A percentile compares a stretch with the other conserved stretches of the same genome.
Evolutionary conservation across 345 rosid species (phyloP).

Genomic region (Cochlearia excelsa): DNA sequence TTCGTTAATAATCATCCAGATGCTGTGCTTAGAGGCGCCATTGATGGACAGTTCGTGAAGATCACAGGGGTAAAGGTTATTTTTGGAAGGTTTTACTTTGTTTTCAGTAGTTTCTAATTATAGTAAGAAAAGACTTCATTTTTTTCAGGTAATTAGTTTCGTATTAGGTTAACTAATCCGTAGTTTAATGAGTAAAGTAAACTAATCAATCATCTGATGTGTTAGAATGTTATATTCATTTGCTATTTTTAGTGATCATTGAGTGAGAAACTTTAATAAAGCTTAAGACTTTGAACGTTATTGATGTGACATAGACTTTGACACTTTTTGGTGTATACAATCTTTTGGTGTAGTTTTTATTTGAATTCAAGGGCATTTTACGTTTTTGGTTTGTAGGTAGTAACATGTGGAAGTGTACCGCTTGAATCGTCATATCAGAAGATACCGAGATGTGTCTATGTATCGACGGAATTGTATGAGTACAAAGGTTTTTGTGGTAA

Average conservation of each 20-base stretch:
- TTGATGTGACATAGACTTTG: too few species aligned
- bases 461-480: constrained; percentile 79
- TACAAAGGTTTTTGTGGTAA: constrained; percentile 78
- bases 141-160: neutral
- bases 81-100: neutral
- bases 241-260: too few species aligned
- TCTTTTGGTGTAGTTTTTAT: too few species aligned
- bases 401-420: constrained; percentile 93
- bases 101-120: neutral
- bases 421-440: constrained; percentile 86
- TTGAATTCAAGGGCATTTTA: too few species aligned
- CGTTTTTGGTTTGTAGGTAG: constrained; percentile 53
- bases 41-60: constrained; percentile 88
- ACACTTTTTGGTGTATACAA: too few species aligned
- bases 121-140: constrained; percentile 16
- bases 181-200: too few species aligned
- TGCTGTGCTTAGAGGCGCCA: constrained; percentile 87
- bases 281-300: too few species aligned
- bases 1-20: constrained; percentile 67
- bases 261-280: too few species aligned
- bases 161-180: neutral
- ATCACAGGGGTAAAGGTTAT: constrained; percentile 71
- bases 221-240: too few species aligned
- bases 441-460: constrained; percentile 74
- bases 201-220: too few species aligned